Base-by-base conservation (phyloP, 208 protist species). In the Leishmania guyanensis region DNA sequence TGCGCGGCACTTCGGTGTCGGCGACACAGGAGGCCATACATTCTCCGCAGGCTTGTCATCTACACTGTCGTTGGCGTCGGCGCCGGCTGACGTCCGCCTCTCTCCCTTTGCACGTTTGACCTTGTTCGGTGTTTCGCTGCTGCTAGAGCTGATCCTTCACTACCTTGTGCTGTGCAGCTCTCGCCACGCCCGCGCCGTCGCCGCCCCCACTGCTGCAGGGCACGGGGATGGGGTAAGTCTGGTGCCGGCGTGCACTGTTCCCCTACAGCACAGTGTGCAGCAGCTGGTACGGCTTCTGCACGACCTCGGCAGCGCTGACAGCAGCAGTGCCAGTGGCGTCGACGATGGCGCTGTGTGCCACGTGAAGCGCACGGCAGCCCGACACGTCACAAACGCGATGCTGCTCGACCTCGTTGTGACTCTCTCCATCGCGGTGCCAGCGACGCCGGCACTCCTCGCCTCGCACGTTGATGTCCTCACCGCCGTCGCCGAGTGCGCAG, bases 321-420 rank as follows among this genome's bases (percentile, higher is more conserved):
- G 65, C 75, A 50, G 51, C 43, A 53, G 51, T 43, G 53, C 33
- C 20, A 51, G 51, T n/a, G 10, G 54, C 53, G n/a, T 10, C 12
- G 70, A 62, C 4, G 76, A 75, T 29, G 82, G 43, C 56, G 82
- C 43, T 33, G 79, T 48, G 43, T 73, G 89, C 68, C 86, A 88
- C 33, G 91, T 91, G 50, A 93, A 94, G 82, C 89, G 86, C 8
- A 84, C 76, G 62, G 84, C 78, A 14, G 86, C 88, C 39, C 86
- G 74, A 50, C 85, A 90, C 68, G 83, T 94, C 20, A 89, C 87
- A 43, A 88, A 92, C 68, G 83, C 79, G 20, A 89, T 94, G 78
- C 85, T 96, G 65, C 83, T 91, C 58, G 87, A 91, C 77, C 86
- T 88, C 60, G 88, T 89, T 46, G 88, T 84, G 5, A 90, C 91